Evolutionary conservation across 192 early-diverging fungal species (phyloP), one percentile per base, ranked within the genome.

Genomic region (Glomus cerebriforme): DNA sequence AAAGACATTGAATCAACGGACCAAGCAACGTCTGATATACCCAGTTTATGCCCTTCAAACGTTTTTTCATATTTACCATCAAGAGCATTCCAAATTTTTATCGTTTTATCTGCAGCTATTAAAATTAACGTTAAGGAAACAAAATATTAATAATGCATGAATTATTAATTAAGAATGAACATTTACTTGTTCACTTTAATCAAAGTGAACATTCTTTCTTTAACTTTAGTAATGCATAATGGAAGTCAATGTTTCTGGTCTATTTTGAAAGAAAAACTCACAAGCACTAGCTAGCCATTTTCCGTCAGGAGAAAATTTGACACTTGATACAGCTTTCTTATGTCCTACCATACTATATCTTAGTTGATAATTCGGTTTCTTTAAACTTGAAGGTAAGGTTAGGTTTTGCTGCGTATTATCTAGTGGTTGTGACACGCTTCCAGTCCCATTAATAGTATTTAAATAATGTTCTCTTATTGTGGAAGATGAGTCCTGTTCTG

Each of bases 291-390:
- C 97, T 34, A 99, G 90, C 96, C 95, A 98, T 82, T 93, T 92
- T 39, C 98, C 98, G 82, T 99, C 96, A 7, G 98, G 98, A 26
- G 97, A 99, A 82, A 97, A 99, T 84, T 99, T 99, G 17, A 98
- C 97, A 67, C 94, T 92, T 0, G 96, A 97, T 0, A 98, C 91
- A 7, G 95, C 93, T 87, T 95, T 97, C 60, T 94, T 94, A 85
- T 99, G 98, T 4, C 98, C 98, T 2, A 93, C 91, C 39, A 98
- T 90, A 31, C 93, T 95, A 82, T 93, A 95, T 67, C 92, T 95
- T 8, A 96, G 85, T 73, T 92, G 86, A 77, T 99, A 97, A 75
- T 96, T 92, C 19, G 96, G 95, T 78, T 88, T 85, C 79, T 67
- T 34, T 34, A 12, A 26, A 19, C 31, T 29, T 7, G 31, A 67